Base-by-base conservation (phyloP, 1,139 yeast genomes). In the Wickerhamomyces sp. region DNA sequence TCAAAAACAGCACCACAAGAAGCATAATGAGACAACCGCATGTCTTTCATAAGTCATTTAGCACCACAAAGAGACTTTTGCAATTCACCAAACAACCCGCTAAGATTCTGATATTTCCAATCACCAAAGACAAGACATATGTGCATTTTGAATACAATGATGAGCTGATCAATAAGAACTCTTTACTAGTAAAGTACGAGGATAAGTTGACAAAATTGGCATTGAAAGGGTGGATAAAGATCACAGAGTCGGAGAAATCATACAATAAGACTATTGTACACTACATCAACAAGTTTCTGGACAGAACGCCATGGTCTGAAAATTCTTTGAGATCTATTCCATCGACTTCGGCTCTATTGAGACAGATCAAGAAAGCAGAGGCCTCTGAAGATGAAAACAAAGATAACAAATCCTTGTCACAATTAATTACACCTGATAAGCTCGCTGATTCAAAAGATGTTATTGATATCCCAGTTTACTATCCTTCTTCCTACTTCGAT, bases 131-230 rank as follows among this genome's bases (percentile, higher is more conserved):
- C 31, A 68, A 68, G 40, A 69, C 80, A 5, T 81, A 67, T 51
- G 57, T 81, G 12, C 73, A 77, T 49, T 80, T 81, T 56, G 72
- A 76, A 51, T 83, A 78, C 49, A 61, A 68, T 28, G 68, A 56
- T 9, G 35, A 38, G 10, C 51, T 63, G 2, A 36, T 61, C n/a
- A 58, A 59, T 37, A 53, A 41, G 31, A 35, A 45, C 16, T 61
- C 66, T 2, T 40, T 33, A 17, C 14, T 61, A n/a, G 54, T 61
- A 5, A 42, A 47, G 28, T 46, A 45, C 27, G 68, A 63, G 40
- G 49, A 47, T 28, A 68, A 70, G 41, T 45, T 76, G 4, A 69
- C 68, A 1, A 57, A 51, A 22, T 62, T 72, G 52, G 76, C 75
- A 13, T 60, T 70, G 19, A 62, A 62, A 35, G 52, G 66, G 4